These are phyloP conservation scores for Solanum commersonii DNA, from an alignment of 257 asterid genomes.

Conservation along the genomic window DNA sequence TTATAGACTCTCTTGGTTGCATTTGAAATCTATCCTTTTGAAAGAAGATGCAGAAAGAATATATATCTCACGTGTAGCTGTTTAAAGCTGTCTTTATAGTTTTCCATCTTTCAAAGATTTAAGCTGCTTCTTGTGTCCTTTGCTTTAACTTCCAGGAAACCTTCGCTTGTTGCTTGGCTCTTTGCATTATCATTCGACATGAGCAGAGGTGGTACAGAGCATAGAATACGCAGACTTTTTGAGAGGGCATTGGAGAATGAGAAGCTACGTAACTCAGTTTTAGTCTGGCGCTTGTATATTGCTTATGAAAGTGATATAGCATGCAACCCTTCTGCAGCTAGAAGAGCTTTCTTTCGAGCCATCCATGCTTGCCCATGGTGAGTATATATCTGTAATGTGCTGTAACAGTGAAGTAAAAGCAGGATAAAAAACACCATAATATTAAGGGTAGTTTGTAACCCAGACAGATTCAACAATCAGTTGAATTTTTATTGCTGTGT, in stretches of 20 bases:
- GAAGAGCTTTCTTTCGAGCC: slow-evolving; percentile 85
- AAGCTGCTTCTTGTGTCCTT: neutral
- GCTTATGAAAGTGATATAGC: slow-evolving; percentile 55
- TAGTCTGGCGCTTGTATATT: slow-evolving; percentile 80
- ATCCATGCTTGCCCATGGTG: slow-evolving; percentile 98
- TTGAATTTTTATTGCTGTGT: neutral
- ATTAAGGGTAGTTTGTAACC: neutral
- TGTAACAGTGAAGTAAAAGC: neutral
- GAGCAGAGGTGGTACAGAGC: slow-evolving; percentile 48
- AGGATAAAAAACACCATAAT: neutral
- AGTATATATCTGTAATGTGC: neutral
- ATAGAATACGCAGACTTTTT: slow-evolving; percentile 75
- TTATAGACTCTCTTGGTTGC: neutral
- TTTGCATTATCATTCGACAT: slow-evolving; percentile 72
- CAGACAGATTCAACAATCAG: neutral
- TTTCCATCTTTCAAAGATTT: neutral
- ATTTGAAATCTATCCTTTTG: neutral
- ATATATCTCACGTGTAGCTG: neutral
- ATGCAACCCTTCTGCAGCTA: slow-evolving; percentile 55
- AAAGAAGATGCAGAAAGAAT: neutral
- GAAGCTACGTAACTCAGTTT: slow-evolving; percentile 52
- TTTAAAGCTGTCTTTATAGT: neutral
- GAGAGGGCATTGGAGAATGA: slow-evolving; percentile 76
- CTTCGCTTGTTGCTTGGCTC: slow-evolving; percentile 64
- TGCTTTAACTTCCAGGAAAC: slow-evolving; percentile 45